Evolutionary conservation across 2,329 filamentous ascomycete genomes (phyloP), one percentile per base, ranked within the genome.

Genomic region (Blastomyces silverae): DNA sequence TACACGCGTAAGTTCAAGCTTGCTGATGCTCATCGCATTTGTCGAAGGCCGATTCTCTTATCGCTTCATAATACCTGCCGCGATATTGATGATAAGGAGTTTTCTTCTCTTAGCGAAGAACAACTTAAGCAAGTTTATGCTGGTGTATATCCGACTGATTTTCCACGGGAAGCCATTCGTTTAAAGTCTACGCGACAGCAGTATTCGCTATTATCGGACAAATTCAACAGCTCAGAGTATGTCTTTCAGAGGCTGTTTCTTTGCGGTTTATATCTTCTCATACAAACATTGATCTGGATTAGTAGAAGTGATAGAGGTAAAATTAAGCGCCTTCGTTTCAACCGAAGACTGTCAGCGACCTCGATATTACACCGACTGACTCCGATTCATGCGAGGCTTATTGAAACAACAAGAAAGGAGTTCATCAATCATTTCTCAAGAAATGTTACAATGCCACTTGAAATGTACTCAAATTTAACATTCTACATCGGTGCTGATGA

Each of bases 41-140:
- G 48, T 15, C 48, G 3, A 52, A 52, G 4, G 48, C 48, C 48
- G n/a, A 52, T 52, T 11, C 48, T 28, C 48, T 52, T 10, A 22
- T 52, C 48, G 48, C 22, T 25, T 25, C 48, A 10, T 52, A 22
- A 3, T 22, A 4, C 15, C 25, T 52, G 48, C 48, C 48, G 11
- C 31, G 55, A 58, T n/a, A 39, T 3, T 58, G 39, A 2, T 22
- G 22, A 58, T 17, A 31, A 58, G 56, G 34, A 37, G 56, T 44
- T 44, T 58, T 44, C 56, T 58, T 25, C 28, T 13, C 56, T 58
- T 31, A 58, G 15, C 4, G 56, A 58, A 37, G 39, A 37, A 11
- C 56, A 58, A 25, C 56, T 58, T 17, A 58, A 58, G 31, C 34
- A 58, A 20, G 31, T 58, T 37, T 58, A 37, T 58, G 20, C 31